Base-by-base conservation (phyloP, 257 asterid species). In the Gentiana straminea region DNA sequence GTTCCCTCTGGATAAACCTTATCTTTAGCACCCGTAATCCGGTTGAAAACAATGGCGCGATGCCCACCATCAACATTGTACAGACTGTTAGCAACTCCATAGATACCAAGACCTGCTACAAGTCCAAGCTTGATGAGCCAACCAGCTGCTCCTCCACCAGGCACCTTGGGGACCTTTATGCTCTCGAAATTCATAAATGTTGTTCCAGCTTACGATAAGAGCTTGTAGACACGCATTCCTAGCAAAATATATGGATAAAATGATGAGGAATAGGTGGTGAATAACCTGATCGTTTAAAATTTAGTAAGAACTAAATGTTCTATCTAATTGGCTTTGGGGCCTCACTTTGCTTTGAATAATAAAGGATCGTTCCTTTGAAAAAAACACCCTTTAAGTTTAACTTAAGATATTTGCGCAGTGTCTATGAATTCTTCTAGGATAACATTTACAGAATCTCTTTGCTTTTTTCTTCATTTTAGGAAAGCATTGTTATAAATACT, bases 1-100 rank as follows among this genome's bases (percentile, higher is more conserved):
- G 97, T 89, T 61, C 97, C 95, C 81, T 89, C 94, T 51, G 95
- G 97, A 72, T 86, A 89, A 49, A 88, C 96, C 94, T 88, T 80
- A 12, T 88, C 93, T 64, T 82, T 88, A 57, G 84, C 64, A 55
- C 96, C 94, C 38, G 57, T 36, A 35, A 88, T 45, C 43, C 94
- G 96, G 68, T 87, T 87, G 82, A 84, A 87, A 64, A 87, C 93
- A 69, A 87, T 79, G 56, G 96, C 96, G 12, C 96, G 83, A 64
- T 87, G 94, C 45, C 96, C 96, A 62, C 96, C 96, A 50, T 87
- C 96, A 47, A 87, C 96, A 72, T 82, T 87, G 87, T 87, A 87
- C 64, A 87, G 90, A 70, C 94, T 84, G 78, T 84, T 84, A 49
- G 81, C 33, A 58, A 79, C 63, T 70, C 90, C 96, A 51, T 84